These are phyloP conservation scores for Pichia thaimueangensis DNA, from an alignment of 805 yeast species.

Conservation along the genomic window DNA sequence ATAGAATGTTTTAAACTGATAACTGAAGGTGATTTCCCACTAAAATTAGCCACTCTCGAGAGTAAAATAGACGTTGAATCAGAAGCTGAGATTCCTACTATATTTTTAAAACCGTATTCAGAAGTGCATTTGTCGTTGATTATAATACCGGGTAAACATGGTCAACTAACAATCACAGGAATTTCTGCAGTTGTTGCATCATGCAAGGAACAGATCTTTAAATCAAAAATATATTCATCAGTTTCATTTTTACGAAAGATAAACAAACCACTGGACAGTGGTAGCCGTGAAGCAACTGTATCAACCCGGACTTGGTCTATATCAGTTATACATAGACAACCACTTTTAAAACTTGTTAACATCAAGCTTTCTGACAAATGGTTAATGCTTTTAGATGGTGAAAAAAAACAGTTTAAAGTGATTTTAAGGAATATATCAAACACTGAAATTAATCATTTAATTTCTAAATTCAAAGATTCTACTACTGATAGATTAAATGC, in stretches of 20 bases:
- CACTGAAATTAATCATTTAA: conserved; percentile 48
- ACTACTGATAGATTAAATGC: conserved; percentile 57
- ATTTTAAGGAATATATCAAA: conserved; percentile 51
- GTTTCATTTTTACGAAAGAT: conserved; percentile 10
- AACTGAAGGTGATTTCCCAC: conserved; percentile 21
- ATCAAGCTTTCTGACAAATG: conserved; percentile 55
- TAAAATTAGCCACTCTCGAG: conserved; percentile 13
- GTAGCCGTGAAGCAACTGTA: neutral
- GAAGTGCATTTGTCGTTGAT: conserved; percentile 35
- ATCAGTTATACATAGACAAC: conserved; percentile 41
- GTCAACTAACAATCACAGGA: conserved; percentile 44
- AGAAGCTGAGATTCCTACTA: conserved; percentile 21
- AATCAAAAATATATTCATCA: neutral
- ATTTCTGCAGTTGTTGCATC: conserved; percentile 44
- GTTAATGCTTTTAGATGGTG: conserved; percentile 78
- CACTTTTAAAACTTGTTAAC: conserved; percentile 47
- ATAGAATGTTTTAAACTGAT: conserved; percentile 42
- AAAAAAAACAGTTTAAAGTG: conserved; percentile 44
- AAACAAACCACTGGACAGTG: neutral
- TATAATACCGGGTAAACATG: conserved; percentile 44
- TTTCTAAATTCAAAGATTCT: conserved; percentile 65
- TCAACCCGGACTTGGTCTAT: conserved; percentile 28
- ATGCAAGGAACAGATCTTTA: conserved; percentile 42
- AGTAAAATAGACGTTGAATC: conserved; percentile 2
- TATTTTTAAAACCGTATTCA: conserved; percentile 34